A percentile compares a stretch with the other conserved stretches of the same genome.
Conservation (phyloP, 192 early-diverging fungal genomes). For the Lunasporangiospora selenospora region DNA sequence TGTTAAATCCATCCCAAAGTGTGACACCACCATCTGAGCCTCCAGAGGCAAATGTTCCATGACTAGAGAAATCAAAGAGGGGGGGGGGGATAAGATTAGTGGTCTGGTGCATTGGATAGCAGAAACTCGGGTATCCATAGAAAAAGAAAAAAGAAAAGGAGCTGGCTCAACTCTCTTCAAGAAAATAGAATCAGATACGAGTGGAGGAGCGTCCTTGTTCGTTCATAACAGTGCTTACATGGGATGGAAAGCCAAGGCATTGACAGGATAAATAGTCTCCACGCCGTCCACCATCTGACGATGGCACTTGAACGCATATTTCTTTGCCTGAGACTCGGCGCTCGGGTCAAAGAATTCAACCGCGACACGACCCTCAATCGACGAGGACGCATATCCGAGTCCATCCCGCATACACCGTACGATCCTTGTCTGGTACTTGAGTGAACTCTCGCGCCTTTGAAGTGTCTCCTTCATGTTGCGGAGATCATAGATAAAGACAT, state of each 20-base stretch:
- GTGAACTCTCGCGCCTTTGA: conserved; percentile 74
- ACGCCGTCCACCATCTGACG: conserved; percentile 76
- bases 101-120: neutral
- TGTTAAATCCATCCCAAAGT: conserved; percentile 93
- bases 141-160: conserved; percentile 10
- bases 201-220: too few species aligned
- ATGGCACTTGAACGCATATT: conserved; percentile 99
- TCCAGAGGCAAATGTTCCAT: conserved; percentile 96
- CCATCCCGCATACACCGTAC: conserved; percentile 89
- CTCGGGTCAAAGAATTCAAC: conserved; percentile 90
- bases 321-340: conserved; percentile 71
- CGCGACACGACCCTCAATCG: conserved; percentile 94
- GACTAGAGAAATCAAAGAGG: conserved; percentile 47
- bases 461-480: conserved; percentile 79
- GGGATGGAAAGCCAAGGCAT: conserved; percentile 92
- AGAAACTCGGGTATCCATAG: neutral
- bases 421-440: conserved; percentile 90
- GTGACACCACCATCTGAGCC: conserved; percentile 92
- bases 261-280: conserved; percentile 92
- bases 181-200: neutral
- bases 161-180: neutral
- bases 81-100: neutral
- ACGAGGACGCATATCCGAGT: conserved; percentile 85
- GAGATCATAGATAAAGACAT: conserved; percentile 85
- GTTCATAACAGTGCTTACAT: conserved; percentile 66